These are phyloP conservation scores for Hyaloscypha finlandica DNA, from an alignment of 495 filamentous ascomycete genomes.

Conservation along the genomic window DNA sequence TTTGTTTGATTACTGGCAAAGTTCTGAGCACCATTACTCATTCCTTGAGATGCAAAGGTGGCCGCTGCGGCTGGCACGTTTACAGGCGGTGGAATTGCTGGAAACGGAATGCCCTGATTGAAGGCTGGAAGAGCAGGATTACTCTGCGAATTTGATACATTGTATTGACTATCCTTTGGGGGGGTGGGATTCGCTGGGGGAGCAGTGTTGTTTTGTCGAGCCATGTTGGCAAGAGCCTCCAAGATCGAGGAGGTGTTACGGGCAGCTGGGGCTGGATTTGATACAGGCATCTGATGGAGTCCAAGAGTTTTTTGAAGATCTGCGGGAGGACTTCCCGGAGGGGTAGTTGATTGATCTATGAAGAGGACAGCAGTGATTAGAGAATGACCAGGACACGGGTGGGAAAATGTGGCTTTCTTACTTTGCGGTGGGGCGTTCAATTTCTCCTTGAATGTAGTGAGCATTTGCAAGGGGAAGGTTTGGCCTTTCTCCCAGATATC, in stretches of 20 bases:
- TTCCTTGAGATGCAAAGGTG: constrained; percentile 50
- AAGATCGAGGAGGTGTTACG: constrained; percentile 71
- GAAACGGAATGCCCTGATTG: constrained; percentile 32
- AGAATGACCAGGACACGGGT: constrained; percentile 18
- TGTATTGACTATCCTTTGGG: constrained; percentile 53
- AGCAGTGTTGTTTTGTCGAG: constrained; percentile 71
- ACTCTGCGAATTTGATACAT: constrained; percentile 54
- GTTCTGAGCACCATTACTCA: constrained; percentile 36
- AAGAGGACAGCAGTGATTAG: constrained; percentile 39
- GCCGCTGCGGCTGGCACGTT: constrained; percentile 59
- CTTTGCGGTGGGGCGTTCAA: constrained; percentile 57
- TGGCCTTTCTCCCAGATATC: constrained; percentile 97
- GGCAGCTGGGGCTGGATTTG: constrained; percentile 36
- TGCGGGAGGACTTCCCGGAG: constrained; percentile 73
- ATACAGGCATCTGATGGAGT: constrained; percentile 37
- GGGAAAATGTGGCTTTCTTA: constrained; percentile 28
- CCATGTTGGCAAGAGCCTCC: constrained; percentile 82
- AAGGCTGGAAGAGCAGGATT: constrained; percentile 33
- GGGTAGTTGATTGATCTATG: constrained; percentile 68
- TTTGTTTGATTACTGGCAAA: constrained; percentile 49
- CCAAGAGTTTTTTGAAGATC: constrained; percentile 48
- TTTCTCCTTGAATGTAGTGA: constrained; percentile 84
- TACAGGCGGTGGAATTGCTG: constrained; percentile 46
- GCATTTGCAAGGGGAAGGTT: constrained; percentile 83
- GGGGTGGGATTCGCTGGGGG: constrained; percentile 56